phyloP scores from a whole-genome alignment of 148 eudicot genomes.

The Vaccinium macrocarpon region DNA sequence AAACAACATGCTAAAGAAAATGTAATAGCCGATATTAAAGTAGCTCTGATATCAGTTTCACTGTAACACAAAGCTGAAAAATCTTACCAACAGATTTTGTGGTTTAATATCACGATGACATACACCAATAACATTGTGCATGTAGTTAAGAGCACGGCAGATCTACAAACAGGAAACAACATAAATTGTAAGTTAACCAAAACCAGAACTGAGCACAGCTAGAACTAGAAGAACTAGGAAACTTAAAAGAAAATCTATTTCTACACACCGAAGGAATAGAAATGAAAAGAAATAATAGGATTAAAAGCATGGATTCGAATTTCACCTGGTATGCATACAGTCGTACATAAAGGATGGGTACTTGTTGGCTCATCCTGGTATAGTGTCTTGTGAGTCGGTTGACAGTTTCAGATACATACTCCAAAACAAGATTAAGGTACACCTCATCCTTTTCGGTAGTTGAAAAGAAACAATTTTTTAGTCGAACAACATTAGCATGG shows the following conservation, averaged over 20 bases:
- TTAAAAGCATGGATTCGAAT: not conserved
- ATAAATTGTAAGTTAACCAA: not conserved
- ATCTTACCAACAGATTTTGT: constrained; percentile 79
- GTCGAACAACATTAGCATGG: constrained; percentile 76
- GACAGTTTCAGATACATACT: constrained; percentile 86
- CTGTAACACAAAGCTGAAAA: constrained; percentile 9
- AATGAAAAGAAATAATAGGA: not conserved
- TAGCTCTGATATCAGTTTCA: not conserved
- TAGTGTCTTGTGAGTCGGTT: constrained; percentile 67
- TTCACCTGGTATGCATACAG: constrained; percentile 83
- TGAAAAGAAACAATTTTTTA: constrained; percentile 77
- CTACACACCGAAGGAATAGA: not conserved
- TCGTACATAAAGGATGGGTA: constrained; percentile 69
- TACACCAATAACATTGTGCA: constrained; percentile 81
- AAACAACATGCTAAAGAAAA: not conserved
- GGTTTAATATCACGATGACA: constrained; percentile 98
- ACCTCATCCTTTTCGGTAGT: constrained; percentile 87
- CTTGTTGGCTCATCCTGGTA: constrained; percentile 59
- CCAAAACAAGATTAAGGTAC: constrained; percentile 89
- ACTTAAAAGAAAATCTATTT: not conserved
- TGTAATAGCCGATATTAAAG: not conserved
- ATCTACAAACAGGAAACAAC: constrained; percentile 43
- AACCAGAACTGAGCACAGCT: not conserved
- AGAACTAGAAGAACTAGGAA: not conserved
- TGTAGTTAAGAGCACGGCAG: constrained; percentile 77